phyloP scores from a whole-genome alignment of 441 rosid genomes.

The Croton setiger region DNA sequence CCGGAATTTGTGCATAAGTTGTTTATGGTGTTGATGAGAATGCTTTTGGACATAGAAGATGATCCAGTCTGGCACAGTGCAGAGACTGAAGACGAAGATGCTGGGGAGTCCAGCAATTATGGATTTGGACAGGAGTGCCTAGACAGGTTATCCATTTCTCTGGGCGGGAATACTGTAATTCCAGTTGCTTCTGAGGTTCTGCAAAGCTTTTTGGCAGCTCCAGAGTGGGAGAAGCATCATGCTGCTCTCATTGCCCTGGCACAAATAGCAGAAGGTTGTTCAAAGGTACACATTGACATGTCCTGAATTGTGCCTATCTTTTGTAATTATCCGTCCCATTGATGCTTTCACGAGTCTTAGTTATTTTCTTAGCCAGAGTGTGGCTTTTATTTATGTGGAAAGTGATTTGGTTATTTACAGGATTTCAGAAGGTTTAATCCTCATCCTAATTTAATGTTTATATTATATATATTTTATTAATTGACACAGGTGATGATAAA shows the following conservation, averaged over 20 bases:
- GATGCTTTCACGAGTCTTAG: slow-evolving; percentile 37
- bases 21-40: slow-evolving; percentile 80
- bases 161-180: slow-evolving; percentile 94
- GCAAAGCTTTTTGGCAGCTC: slow-evolving; percentile 74
- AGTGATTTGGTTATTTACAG: no score
- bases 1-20: slow-evolving; percentile 89
- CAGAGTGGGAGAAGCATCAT: slow-evolving; percentile 98
- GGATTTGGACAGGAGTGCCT: slow-evolving; percentile 96
- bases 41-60: slow-evolving; percentile 88
- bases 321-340: background rate
- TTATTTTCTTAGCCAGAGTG: no score
- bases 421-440: background rate
- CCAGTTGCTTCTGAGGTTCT: slow-evolving; percentile 92
- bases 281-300: slow-evolving; percentile 51
- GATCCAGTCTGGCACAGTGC: slow-evolving; percentile 93
- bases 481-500: slow-evolving; percentile 64
- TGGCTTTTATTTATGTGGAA: no score
- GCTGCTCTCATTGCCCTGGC: slow-evolving; percentile 96
- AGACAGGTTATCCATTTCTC: slow-evolving; percentile 83
- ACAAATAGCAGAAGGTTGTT: slow-evolving; percentile 97
- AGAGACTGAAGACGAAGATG: slow-evolving; percentile 90
- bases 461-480: slow-evolving; percentile 5
- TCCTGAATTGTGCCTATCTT: slow-evolving; percentile 32
- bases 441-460: background rate
- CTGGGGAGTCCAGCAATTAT: slow-evolving; percentile 87